phyloP scores from a whole-genome alignment of 2,329 filamentous ascomycete species.

The Fusarium ramigenum region DNA sequence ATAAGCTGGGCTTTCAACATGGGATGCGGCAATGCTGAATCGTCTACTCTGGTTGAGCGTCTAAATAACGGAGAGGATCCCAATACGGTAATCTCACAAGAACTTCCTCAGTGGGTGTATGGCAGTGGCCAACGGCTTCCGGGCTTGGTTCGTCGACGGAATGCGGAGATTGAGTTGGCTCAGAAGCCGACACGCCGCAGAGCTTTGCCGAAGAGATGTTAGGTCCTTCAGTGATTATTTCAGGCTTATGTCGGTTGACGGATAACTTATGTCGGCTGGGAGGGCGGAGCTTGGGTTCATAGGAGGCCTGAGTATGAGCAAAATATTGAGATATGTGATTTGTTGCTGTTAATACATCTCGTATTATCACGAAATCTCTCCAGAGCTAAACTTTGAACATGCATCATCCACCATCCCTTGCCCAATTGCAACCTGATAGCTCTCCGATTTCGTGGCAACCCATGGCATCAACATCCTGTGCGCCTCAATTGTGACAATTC shows the following conservation, averaged over 20 bases:
- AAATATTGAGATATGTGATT: not conserved
- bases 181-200: conserved; percentile 12
- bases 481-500: conserved; percentile 44
- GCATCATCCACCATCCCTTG: conserved; percentile 24
- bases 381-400: conserved; percentile 7
- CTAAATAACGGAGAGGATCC: conserved; percentile 39
- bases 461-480: conserved; percentile 47
- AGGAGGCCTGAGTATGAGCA: not conserved
- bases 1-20: conserved; percentile 63
- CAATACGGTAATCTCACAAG: conserved; percentile 51
- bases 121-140: conserved; percentile 51
- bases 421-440: conserved; percentile 8
- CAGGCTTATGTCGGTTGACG: not conserved
- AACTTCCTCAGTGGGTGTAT: conserved; percentile 60
- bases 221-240: not conserved
- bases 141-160: conserved; percentile 54
- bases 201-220: conserved; percentile 23
- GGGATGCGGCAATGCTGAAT: conserved; percentile 53
- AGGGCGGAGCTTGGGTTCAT: not conserved
- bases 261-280: too few relatives aligned
- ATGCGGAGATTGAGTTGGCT: conserved; percentile 54
- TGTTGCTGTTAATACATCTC: not conserved
- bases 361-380: not conserved
- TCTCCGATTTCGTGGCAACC: conserved; percentile 36
- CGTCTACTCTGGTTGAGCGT: conserved; percentile 48